Percentiles rank a stretch among this genome's conserved stretches.
phyloP scores from a whole-genome alignment of 441 rosid species.

The Capsella rubella region DNA sequence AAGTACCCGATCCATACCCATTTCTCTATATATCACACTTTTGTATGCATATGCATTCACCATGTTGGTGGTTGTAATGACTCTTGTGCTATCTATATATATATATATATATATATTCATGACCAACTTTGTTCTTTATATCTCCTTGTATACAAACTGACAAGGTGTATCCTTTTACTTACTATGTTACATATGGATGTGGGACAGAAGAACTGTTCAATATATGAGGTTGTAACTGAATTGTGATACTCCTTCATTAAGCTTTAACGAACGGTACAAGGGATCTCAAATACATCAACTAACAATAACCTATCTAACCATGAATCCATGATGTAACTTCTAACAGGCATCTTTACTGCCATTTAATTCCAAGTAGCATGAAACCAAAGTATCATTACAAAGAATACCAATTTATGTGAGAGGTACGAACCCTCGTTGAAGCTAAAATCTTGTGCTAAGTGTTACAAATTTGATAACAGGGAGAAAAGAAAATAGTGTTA shows the following conservation, averaged over 20 bases:
- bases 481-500: neutral
- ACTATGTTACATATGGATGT: neutral
- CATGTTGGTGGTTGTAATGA: constrained; percentile 45
- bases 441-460: constrained; percentile 8
- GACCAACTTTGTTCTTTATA: constrained; percentile 10
- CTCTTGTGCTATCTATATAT: constrained; percentile 14
- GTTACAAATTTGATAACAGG: constrained; percentile 15
- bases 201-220: neutral
- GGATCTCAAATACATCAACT: neutral
- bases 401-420: constrained; percentile 6
- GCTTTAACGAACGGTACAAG: neutral
- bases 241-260: neutral
- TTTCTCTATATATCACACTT: constrained; percentile 22
- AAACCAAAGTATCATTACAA: constrained; percentile 13
- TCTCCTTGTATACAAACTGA: constrained; percentile 10
- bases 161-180: constrained; percentile 8
- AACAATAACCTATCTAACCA: neutral
- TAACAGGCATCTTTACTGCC: neutral
- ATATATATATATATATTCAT: constrained; percentile 13
- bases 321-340: neutral
- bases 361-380: neutral
- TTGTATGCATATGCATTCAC: constrained; percentile 46
- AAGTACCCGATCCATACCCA: constrained; percentile 8
- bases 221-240: neutral
- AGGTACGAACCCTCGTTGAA: constrained; percentile 5